phyloP scores from a whole-genome alignment of 352 stramenopile genomes.

The Globisporangium alternatum region DNA sequence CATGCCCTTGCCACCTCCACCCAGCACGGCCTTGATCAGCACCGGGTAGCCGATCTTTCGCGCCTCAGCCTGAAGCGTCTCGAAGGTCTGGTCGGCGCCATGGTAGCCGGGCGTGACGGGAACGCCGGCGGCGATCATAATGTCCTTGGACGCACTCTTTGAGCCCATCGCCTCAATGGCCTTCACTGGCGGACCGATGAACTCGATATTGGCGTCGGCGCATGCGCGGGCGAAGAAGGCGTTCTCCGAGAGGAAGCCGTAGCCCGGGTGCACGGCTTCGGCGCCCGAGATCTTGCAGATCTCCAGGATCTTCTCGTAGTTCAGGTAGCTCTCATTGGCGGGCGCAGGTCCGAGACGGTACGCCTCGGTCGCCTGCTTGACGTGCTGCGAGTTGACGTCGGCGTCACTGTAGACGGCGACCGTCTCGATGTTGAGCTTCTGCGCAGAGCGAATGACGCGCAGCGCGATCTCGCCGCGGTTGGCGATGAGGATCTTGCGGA shows the following conservation, averaged over 20 bases:
- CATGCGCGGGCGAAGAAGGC: conserved; percentile 69
- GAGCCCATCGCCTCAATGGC: conserved; percentile 91
- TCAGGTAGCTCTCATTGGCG: conserved; percentile 76
- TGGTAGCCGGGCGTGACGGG: conserved; percentile 90
- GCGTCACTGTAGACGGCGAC: conserved; percentile 90
- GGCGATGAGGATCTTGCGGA: conserved; percentile 91
- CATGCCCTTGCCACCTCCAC: conserved; percentile 92
- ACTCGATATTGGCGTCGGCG: conserved; percentile 74
- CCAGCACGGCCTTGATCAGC: conserved; percentile 91
- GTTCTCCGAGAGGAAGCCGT: conserved; percentile 91
- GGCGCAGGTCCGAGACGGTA: conserved; percentile 66
- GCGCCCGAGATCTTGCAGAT: conserved; percentile 56
- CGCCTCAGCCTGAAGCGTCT: conserved; percentile 71
- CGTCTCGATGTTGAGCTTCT: conserved; percentile 87
- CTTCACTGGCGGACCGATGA: conserved; percentile 86
- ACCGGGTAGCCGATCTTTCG: conserved; percentile 90
- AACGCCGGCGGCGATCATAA: conserved; percentile 87
- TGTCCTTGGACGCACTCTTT: conserved; percentile 91
- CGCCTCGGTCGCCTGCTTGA: conserved; percentile 71
- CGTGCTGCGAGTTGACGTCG: conserved; percentile 75
- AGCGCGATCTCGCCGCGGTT: conserved; percentile 91
- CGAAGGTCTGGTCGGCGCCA: conserved; percentile 84
- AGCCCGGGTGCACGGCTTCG: conserved; percentile 88
- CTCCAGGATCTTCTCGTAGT: conserved; percentile 74
- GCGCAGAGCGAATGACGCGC: conserved; percentile 81